Base-by-base conservation (phyloP, 1,284 basidiomycete genomes). In the Porogramme epimiltina region DNA sequence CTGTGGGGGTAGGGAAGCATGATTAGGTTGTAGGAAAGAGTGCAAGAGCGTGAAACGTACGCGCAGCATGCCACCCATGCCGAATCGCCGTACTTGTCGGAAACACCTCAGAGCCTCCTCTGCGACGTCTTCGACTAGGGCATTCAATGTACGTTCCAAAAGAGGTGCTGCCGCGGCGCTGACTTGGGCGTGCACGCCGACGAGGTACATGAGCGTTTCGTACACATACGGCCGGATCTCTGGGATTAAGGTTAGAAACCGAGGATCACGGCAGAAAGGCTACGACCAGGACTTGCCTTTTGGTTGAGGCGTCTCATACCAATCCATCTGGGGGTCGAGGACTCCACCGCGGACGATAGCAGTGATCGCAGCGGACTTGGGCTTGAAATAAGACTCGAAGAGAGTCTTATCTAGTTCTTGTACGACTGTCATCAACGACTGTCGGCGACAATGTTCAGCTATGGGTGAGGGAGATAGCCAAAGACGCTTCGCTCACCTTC, bases 31-130 rank as follows among this genome's bases (percentile, higher is more conserved):
- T 43, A 44, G 38, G 36, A 25, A 39, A 18, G 19, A 13, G 26
- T 19, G 31, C 8, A 1, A 33, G 23, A 22, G 44, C 45, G 38
- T 15, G 43, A 37, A 39, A 79, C 87, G 58, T 68, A 95, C 93
- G 54, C 92, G 85, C 28, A 99, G 79, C 97, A 99, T 99, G 11
- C 97, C 97, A 41, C 97, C 97, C 85, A 97, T 97, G 16, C 96
- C 95, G 65, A 98, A 98, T 36, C 86, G 80, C 59, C 85, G 85
- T 26, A 99, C 86, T 67, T 91, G 85, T 55, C 81, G 81, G 81
- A 99, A 97, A 65, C 87, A 90, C 6, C 80, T 80, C 48, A 98
- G 73, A 0, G 93, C 89, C 59, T 93, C 89, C 6, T 84, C 78
- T 4, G 93, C 89, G 15, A 98, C 76, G 54, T 89, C 85, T 54